Conservation (phyloP, 345 rosid genomes). For the Anacardium occidentale region DNA sequence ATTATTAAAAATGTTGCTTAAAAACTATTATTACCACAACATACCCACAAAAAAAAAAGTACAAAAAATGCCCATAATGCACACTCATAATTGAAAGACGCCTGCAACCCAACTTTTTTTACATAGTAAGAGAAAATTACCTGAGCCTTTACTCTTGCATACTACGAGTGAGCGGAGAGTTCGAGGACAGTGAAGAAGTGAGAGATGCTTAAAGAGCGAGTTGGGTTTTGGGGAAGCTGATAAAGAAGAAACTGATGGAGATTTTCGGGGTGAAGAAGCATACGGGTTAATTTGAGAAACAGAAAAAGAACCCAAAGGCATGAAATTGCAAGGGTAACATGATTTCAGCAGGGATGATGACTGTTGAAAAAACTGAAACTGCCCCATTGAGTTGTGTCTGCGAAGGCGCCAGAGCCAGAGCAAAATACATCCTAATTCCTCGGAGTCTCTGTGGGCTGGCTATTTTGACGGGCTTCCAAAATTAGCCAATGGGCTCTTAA, state of each 20-base stretch:
- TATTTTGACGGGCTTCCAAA: too few species aligned
- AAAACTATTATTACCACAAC: neutral
- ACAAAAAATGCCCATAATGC: neutral
- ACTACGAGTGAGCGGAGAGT: slow-evolving; percentile 21
- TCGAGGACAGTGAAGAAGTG: slow-evolving; percentile 8
- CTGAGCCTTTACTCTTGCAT: slow-evolving; percentile 29
- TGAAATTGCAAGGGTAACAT: neutral
- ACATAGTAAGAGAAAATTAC: slow-evolving; percentile 3
- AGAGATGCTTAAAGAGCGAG: neutral
- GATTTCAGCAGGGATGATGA: slow-evolving; percentile 14
- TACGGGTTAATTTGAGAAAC: neutral
- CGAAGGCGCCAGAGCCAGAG: neutral
- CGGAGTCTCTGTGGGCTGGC: too few species aligned
- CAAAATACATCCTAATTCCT: too few species aligned
- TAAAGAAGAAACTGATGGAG: neutral
- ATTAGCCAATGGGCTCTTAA: too few species aligned
- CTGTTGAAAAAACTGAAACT: slow-evolving; percentile 26
- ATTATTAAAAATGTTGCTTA: neutral
- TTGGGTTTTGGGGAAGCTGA: neutral
- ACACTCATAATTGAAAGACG: neutral
- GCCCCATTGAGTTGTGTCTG: slow-evolving; percentile 22
- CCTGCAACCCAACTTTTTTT: neutral
- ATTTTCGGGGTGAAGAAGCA: neutral
- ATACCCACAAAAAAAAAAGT: too few species aligned
- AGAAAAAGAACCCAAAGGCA: slow-evolving; percentile 23